Evolutionary conservation across 2,329 filamentous ascomycete species (phyloP).

Genomic region (Penicillium sp.): DNA sequence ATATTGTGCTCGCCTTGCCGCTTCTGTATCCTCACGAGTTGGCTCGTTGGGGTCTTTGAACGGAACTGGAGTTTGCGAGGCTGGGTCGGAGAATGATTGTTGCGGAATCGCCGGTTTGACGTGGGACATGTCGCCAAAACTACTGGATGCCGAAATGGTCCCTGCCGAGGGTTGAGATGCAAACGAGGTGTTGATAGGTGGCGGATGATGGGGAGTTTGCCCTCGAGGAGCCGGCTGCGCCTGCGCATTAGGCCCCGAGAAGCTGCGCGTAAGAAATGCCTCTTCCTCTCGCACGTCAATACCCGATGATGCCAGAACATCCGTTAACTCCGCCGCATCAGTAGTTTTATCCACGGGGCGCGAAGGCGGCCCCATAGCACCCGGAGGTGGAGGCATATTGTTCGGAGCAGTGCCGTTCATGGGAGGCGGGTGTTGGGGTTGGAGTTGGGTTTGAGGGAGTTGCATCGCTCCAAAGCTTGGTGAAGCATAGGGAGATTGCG

Average conservation of each 20-base stretch:
- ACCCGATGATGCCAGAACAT: conserved; percentile 79
- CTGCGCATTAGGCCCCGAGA: conserved; percentile 43
- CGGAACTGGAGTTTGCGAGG: conserved; percentile 64
- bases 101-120: conserved; percentile 58
- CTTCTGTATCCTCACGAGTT: conserved; percentile 62
- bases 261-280: conserved; percentile 67
- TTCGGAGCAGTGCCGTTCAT: conserved; percentile 51
- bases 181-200: conserved; percentile 46
- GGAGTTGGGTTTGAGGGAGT: conserved; percentile 34
- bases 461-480: conserved; percentile 55
- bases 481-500: conserved; percentile 60
- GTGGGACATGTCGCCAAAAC: conserved; percentile 51
- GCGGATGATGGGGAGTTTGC: conserved; percentile 51
- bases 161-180: conserved; percentile 44
- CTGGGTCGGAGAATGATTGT: conserved; percentile 63
- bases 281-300: conserved; percentile 87
- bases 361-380: conserved; percentile 64
- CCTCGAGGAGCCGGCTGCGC: conserved; percentile 32
- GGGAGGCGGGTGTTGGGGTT: conserved; percentile 3
- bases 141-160: conserved; percentile 41
- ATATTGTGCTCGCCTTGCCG: conserved; percentile 62
- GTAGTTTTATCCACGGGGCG: conserved; percentile 55
- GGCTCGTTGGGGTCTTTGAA: conserved; percentile 66
- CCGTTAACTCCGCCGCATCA: conserved; percentile 69
- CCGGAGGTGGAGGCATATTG: conserved; percentile 47